Conservation (phyloP, 805 yeast genomes). For the Saturnispora kantuleensis region DNA sequence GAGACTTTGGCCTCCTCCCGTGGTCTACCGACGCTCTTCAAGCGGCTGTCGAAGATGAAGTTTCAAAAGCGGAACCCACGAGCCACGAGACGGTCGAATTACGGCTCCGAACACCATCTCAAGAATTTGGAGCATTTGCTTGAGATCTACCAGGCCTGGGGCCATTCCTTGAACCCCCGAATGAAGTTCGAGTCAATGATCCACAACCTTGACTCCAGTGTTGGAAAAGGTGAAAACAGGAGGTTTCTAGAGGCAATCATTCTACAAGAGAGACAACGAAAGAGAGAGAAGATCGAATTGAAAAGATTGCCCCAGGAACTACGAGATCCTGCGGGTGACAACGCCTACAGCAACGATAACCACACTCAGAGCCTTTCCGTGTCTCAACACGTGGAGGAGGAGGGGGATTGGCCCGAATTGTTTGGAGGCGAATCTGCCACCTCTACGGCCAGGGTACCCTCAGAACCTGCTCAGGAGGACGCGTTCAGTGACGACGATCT, state of each 20-base stretch:
- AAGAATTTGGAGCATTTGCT: conserved; percentile 41
- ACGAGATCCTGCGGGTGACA: not conserved
- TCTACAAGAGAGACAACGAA: conserved; percentile 2
- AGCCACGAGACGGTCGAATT: conserved; percentile 7
- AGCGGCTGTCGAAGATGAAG: conserved; percentile 26
- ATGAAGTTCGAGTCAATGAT: conserved; percentile 68
- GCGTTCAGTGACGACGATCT: conserved; percentile 1
- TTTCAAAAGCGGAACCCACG: conserved; percentile 18
- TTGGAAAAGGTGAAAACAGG: conserved; percentile 33
- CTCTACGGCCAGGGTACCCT: not conserved
- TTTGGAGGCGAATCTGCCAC: conserved; percentile 8
- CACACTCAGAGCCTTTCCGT: not conserved
- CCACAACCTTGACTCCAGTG: conserved; percentile 40
- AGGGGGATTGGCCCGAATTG: conserved; percentile 11
- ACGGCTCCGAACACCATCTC: conserved; percentile 33
- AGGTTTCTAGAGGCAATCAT: conserved; percentile 8
- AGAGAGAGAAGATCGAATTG: not conserved
- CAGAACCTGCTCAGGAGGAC: not conserved
- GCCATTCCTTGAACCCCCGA: conserved; percentile 67
- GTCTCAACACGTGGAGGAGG: conserved; percentile 1
- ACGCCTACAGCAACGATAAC: not conserved
- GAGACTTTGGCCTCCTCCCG: conserved; percentile 38
- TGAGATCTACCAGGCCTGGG: conserved; percentile 62
- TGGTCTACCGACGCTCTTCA: conserved; percentile 49
- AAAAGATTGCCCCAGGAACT: not conserved